Base-by-base conservation (phyloP, 371 early-diverging fungal species). In the Rhizopus delemar region DNA sequence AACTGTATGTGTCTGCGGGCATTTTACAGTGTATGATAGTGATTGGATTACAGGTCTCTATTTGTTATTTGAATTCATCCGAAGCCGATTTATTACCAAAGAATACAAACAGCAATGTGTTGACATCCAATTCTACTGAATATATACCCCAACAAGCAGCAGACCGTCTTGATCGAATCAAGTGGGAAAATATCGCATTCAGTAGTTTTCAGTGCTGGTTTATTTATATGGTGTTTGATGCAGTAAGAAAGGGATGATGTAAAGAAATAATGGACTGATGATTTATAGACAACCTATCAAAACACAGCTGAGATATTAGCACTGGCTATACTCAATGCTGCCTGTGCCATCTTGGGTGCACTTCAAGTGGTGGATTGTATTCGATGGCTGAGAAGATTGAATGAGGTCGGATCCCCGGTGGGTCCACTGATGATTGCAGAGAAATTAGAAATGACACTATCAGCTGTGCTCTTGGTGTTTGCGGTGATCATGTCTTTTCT, bases 291-390 rank as follows among this genome's bases (percentile, higher is more conserved):
- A 3, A 65, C 62, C 31, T 82, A 67, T 65, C 86, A 64, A 59
- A 71, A 76, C 45, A 70, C 83, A 36, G 68, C 69, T 15, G 73
- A 71, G 48, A 73, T 75, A 22, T 55, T 80, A 22, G 76, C 72
- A 0, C 39, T 80, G 8, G 75, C 75, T n/a, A 50, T 77, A 11
- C 50, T 80, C 11, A 80, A 80, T 53, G 67, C 65, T 4, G 51
- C 74, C 9, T 80, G 80, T 53, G 75, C 80, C 29, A 53, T 80
- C 39, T 53, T 80, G 5, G 77, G 75, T 29, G 77, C 78, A 0
- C 48, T 75, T 16, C 69, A 80, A 55, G 71, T 80, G 1, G 76
- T 77, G 0, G 81, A 80, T 51, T 74, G 81, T 29, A 52, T 60
- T 15, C 74, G 71, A 58, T 79, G 80, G 80, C 52, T 77, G 11